Percentiles rank a stretch among this genome's conserved stretches.
These are phyloP conservation scores for Crithidia mellificae DNA, from an alignment of 208 protist genomes.

Conservation along the genomic window DNA sequence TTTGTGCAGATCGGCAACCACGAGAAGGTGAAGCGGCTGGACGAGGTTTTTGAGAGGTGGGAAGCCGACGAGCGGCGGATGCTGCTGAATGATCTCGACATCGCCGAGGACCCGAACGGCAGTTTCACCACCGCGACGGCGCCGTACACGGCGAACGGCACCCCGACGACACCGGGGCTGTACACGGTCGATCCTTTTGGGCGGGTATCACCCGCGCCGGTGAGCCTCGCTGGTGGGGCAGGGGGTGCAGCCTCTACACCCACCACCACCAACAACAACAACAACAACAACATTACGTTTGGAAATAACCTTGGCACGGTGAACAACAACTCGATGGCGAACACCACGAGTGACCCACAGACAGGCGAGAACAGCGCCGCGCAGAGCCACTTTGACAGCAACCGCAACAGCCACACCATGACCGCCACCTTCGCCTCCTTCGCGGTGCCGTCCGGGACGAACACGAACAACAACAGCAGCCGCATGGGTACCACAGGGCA, in stretches of 20 bases:
- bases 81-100: slow-evolving; percentile 11
- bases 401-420: slow-evolving; percentile 19
- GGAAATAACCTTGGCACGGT: too few species aligned
- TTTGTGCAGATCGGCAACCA: slow-evolving; percentile 6
- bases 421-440: slow-evolving; percentile 13
- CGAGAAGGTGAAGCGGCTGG: slow-evolving; percentile 14
- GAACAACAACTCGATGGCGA: background rate
- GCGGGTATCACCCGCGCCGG: background rate
- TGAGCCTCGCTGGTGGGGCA: background rate
- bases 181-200: slow-evolving; percentile 8
- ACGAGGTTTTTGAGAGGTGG: slow-evolving; percentile 21
- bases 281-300: background rate
- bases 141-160: slow-evolving; percentile 11
- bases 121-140: slow-evolving; percentile 16
- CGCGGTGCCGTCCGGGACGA: background rate
- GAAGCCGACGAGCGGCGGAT: slow-evolving; percentile 18
- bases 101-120: slow-evolving; percentile 11
- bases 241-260: background rate
- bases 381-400: slow-evolving; percentile 15
- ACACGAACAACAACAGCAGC: background rate
- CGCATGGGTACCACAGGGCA: background rate
- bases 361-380: slow-evolving; percentile 4
- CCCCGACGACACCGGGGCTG: slow-evolving; percentile 3
- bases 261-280: background rate
- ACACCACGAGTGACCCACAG: slow-evolving; percentile 1